A percentile compares a stretch with the other conserved stretches of the same genome.
Evolutionary conservation across 768 basidiomycete genomes (phyloP).

Genomic region (Mycena crocata): DNA sequence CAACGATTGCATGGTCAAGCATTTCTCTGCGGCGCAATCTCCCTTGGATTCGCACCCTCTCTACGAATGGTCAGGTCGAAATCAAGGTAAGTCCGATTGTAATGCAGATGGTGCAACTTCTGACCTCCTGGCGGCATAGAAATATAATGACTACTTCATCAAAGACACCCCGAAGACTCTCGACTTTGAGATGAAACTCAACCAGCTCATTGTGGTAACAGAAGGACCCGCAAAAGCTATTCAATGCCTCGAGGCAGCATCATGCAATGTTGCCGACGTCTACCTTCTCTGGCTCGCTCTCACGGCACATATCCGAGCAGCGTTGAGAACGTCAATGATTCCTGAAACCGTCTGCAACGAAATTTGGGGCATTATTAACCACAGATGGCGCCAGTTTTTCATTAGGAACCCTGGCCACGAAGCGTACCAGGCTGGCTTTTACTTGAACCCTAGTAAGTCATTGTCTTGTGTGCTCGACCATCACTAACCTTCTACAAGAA

Average conservation of each 20-base stretch:
- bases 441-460: conserved; percentile 9
- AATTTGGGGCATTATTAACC: conserved; percentile 1
- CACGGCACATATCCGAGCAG: not conserved
- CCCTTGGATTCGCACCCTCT: not conserved
- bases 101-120: not conserved
- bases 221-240: conserved; percentile 4
- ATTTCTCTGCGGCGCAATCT: conserved; percentile 17
- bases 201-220: not conserved
- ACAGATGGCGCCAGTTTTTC: conserved; percentile 5
- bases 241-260: conserved; percentile 5
- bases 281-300: conserved; percentile 8
- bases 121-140: not conserved
- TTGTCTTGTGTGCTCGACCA: not conserved
- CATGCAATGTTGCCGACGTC: conserved; percentile 4
- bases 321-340: not conserved
- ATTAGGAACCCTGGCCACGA: conserved; percentile 8
- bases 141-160: not conserved
- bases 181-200: conserved; percentile 10
- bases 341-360: conserved; percentile 3
- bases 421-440: conserved; percentile 1
- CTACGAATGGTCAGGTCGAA: not conserved
- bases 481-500: not conserved
- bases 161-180: not conserved
- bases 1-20: conserved; percentile 30
- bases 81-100: not conserved